Conservation (phyloP, 139 green algal species). For the Marvania coccoides region DNA sequence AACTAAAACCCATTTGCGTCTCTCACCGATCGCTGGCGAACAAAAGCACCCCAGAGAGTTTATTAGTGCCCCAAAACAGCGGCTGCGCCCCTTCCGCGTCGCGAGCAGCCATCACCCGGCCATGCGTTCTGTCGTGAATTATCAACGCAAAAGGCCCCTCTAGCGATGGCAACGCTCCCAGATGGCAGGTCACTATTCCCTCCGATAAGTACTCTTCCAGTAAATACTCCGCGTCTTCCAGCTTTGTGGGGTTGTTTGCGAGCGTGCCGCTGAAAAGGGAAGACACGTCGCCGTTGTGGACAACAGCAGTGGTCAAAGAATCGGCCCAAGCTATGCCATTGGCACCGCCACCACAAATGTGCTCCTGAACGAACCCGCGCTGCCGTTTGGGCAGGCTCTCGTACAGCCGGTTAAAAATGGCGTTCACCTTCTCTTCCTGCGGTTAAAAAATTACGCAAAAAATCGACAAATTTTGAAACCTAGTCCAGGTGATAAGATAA, state of each 20-base stretch:
- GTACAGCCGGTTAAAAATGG: conserved; percentile 6
- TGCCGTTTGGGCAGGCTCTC: conserved; percentile 5
- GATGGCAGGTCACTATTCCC: neutral
- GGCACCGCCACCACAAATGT: neutral
- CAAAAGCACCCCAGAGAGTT: neutral
- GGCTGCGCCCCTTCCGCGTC: neutral
- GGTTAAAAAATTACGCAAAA: neutral
- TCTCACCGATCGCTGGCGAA: conserved; percentile 4
- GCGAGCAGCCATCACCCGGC: neutral
- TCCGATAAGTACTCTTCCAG: neutral
- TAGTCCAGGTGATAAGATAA: no score
- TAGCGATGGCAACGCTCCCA: neutral
- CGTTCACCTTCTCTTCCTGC: conserved; percentile 3
- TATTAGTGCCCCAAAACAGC: neutral
- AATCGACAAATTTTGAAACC: no score
- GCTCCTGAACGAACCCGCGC: conserved; percentile 7
- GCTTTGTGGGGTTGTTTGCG: neutral
- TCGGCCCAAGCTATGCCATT: conserved; percentile 2
- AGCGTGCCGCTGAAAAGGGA: conserved; percentile 7
- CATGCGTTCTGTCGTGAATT: neutral
- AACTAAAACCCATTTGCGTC: no score
- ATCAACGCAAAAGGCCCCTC: neutral
- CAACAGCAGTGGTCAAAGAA: neutral
- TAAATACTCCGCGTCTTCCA: conserved; percentile 7
- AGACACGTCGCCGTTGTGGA: neutral